Base-by-base conservation (phyloP, 495 filamentous ascomycete genomes). In the Lasiosphaeris hirsuta region DNA sequence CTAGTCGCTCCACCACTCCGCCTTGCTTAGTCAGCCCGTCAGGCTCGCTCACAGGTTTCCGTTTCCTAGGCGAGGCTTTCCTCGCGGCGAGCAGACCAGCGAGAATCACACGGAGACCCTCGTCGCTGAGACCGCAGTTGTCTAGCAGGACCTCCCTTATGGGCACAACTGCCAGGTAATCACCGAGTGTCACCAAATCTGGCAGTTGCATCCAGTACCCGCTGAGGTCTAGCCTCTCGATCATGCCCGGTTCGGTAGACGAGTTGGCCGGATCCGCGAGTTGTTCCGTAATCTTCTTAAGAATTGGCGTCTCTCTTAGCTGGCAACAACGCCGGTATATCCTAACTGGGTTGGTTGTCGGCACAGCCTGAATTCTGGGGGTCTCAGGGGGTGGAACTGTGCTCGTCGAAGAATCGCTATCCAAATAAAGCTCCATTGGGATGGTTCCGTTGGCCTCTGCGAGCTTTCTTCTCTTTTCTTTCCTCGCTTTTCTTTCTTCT, bases 311-410 rank as follows among this genome's bases (percentile, higher is more conserved):
- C 73, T 97, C 94, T 59, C 94, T 79, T 19, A 98, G 75, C 64
- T 97, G 92, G 65, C 94, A 97, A 68, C 94, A 97, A 54, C 94
- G 83, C 48, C 92, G 83, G 70, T 98, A 98, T 69, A 98, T 96
- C 54, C 92, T 83, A 8, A 92, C 80, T 6, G 94, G 93, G 66
- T 96, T 93, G 14, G 88, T 96, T 4, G 92, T 97, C 0, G 93
- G 91, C 56, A 56, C 47, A 34, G 82, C 80, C 61, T 88, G 85
- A 11, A 81, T 76, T 56, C 77, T 84, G 14, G 83, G 69, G 6
- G 62, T 55, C n/a, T 67, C 65, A 7, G 65, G 63, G 15, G 49
- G 55, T 1, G 61, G 42, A 14, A 63, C 65, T 2, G 61, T 40
- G 33, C 55, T 62, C 49, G 48, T 48, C 6, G 55, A 59, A 2